These are phyloP conservation scores for Volvariella surrecta DNA, from an alignment of 1,284 basidiomycete genomes.

Conservation along the genomic window DNA sequence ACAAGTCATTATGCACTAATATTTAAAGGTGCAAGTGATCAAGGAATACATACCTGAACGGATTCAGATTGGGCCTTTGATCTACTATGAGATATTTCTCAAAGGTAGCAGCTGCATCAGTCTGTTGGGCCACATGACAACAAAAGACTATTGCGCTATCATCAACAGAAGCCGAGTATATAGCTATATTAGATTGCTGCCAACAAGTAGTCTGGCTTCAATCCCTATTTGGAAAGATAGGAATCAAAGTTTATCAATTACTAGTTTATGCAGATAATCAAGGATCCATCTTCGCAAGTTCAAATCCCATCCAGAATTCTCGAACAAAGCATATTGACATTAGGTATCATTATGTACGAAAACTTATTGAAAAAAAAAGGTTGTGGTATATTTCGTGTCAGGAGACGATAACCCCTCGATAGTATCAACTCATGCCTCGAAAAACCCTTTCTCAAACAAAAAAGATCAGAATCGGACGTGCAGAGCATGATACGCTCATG, in stretches of 20 bases:
- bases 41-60: constrained; percentile 12
- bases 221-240: constrained; percentile 15
- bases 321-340: constrained; percentile 34
- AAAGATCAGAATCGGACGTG: no score
- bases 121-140: constrained; percentile 16
- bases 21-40: constrained; percentile 12
- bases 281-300: constrained; percentile 21
- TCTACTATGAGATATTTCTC: constrained; percentile 17
- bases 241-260: constrained; percentile 5
- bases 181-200: constrained; percentile 15
- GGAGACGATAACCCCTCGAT: constrained; percentile 11
- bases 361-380: constrained; percentile 16
- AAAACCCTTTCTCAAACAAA: no score
- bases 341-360: constrained; percentile 25
- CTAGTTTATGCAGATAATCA: constrained; percentile 26
- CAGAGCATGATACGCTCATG: no score
- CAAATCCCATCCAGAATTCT: constrained; percentile 19
- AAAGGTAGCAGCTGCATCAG: constrained; percentile 12
- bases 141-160: constrained; percentile 21
- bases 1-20: constrained; percentile 14
- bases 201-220: constrained; percentile 17
- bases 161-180: no score
- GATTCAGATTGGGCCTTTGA: constrained; percentile 21
- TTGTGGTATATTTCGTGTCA: constrained; percentile 10
- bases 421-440: no score